Base-by-base conservation (phyloP, 768 basidiomycete genomes). In the Suillus bovinus region DNA sequence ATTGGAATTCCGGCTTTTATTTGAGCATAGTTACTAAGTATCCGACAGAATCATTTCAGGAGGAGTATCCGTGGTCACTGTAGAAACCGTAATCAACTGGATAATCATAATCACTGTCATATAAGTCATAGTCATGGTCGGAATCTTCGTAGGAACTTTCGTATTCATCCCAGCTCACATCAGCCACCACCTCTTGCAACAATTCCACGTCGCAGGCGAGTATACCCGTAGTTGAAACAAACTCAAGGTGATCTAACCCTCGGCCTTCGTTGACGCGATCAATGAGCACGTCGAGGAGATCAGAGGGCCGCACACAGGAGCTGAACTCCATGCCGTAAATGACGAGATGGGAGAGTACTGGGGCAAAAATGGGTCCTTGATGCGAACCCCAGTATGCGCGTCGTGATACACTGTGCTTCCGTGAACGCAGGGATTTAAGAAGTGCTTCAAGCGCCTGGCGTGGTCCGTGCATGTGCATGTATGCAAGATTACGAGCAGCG, bases 151-250 rank as follows among this genome's bases (percentile, higher is more conserved):
- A 20, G 38, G 17, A 27, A 24, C 31, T 31, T 22, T 59, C 58
- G 31, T 34, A 34, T 34, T 33, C 42, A 24, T 53, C 58, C 58
- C 58, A 59, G 29, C 27, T 27, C 31, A 59, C 42, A 31, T 59
- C 47, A 13, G 29, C 58, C 20, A 59, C 58, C 24, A 59, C 58
- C 52, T 59, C 58, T 59, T 9, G 44, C 58, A 59, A 17, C 14
- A 49, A 59, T 24, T 27, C 0, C 22, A 36, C 31, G 10, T 59
- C 47, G 9, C 27, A 17, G 22, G 24, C 27, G 16, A 14, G 8
- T 10, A 59, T 33, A 50, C 47, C 22, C 31, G 17, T 9, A 22
- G 46, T 34, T 52, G 9, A 17, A 34, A 27, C 20, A 17, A 59
- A 9, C 11, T 22, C 29, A 17, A 59, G 58, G 29, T 17, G 49